These are phyloP conservation scores for Jamesozyma jinghongensis DNA, from an alignment of 805 yeast species.

Conservation along the genomic window DNA sequence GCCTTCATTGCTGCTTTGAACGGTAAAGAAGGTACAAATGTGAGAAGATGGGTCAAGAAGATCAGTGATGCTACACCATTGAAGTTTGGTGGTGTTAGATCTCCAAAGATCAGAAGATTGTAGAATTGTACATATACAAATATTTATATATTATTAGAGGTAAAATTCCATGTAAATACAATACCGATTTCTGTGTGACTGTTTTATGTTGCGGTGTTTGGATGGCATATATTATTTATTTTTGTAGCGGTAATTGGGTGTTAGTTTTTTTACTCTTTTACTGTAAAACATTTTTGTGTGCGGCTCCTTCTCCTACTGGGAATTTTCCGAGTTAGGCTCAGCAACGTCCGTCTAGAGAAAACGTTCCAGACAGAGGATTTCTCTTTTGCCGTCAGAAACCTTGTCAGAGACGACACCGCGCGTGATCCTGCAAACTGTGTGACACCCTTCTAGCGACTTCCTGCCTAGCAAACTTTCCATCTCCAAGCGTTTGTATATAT, in stretches of 20 bases:
- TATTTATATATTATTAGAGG: not conserved
- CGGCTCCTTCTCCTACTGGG: too few relatives aligned
- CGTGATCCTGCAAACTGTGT: not conserved
- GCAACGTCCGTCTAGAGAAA: not conserved
- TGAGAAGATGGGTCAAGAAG: conserved; percentile 59
- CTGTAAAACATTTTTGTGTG: too few relatives aligned
- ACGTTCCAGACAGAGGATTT: not conserved
- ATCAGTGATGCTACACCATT: conserved; percentile 72
- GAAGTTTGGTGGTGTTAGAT: conserved; percentile 86
- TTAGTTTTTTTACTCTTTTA: not conserved
- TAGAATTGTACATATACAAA: conserved; percentile 12
- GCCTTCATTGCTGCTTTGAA: conserved; percentile 77
- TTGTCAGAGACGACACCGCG: not conserved
- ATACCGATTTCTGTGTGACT: not conserved
- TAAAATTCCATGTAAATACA: not conserved
- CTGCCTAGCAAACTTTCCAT: not conserved
- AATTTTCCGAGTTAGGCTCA: too few relatives aligned
- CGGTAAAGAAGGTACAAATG: conserved; percentile 76
- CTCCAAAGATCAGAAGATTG: conserved; percentile 74
- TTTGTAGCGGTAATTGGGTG: not conserved
- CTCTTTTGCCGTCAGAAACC: not conserved
- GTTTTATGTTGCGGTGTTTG: not conserved
- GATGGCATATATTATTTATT: not conserved
- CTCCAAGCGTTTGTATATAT: not conserved
- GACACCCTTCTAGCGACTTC: not conserved